phyloP scores from a whole-genome alignment of 371 early-diverging fungal genomes.

The Saksenaea vasiformis region DNA sequence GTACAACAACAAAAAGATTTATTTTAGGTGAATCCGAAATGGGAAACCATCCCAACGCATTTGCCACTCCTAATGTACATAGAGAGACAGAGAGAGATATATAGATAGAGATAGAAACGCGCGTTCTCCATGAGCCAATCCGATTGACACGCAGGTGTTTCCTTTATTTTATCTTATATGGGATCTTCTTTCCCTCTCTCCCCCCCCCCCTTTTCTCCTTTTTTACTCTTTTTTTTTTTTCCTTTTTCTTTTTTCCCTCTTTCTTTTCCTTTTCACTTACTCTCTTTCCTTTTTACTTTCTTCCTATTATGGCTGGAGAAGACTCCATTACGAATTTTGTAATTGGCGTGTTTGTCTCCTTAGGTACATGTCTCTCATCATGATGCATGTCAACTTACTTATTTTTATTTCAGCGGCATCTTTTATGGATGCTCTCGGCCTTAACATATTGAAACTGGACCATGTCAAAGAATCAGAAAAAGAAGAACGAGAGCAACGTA shows the following conservation, averaged over 20 bases:
- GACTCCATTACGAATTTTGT: constrained; percentile 53
- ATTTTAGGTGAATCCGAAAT: background rate
- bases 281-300: constrained; percentile 9
- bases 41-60: background rate
- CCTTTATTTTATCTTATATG: constrained; percentile 1
- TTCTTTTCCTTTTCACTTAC: constrained; percentile 10
- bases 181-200: background rate
- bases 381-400: background rate
- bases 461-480: constrained; percentile 62
- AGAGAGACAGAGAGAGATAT: too few species aligned
- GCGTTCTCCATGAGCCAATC: constrained; percentile 4
- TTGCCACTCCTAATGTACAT: background rate
- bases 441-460: constrained; percentile 69
- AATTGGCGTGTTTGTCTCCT: constrained; percentile 66
- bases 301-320: constrained; percentile 37
- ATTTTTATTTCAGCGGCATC: constrained; percentile 34
- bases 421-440: constrained; percentile 71
- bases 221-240: constrained; percentile 9
- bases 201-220: constrained; percentile 3
- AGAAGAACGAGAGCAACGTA: constrained; percentile 46
- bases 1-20: background rate
- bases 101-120: background rate
- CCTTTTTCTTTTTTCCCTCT: constrained; percentile 14
- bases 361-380: constrained; percentile 29
- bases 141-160: constrained; percentile 4